Base-by-base conservation (phyloP, 768 basidiomycete genomes). In the Mycena olivaceomarginata region DNA sequence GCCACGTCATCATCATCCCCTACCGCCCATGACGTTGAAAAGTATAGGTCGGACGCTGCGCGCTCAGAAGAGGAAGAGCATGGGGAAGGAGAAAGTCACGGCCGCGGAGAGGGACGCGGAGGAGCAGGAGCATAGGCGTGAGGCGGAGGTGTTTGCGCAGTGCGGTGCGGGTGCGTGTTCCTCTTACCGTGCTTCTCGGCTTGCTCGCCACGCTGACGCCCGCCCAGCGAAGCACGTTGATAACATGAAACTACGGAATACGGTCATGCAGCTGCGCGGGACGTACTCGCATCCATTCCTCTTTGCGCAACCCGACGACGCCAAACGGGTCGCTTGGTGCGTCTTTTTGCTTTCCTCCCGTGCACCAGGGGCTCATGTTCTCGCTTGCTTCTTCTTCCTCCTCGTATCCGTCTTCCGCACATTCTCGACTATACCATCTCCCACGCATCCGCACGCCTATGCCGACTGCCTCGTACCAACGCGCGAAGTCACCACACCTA, bases 221-320 rank as follows among this genome's bases (percentile, higher is more conserved):
- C 31, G 2, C 31, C 31, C 97, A 31, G 31, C 31, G 31, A 31
- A 31, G 31, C 31, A 31, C 31, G 4, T 31, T 31, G 31, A 31
- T 31, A 97, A 96, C 83, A 94, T 97, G 95, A 93, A 93, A 67
- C 90, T 99, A 18, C 97, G 99, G 83, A 99, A 99, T 82, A 91
- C 93, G 11, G 93, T 99, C 74, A 99, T 99, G 98, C 98, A 99
- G 83, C 90, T 99, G 6, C 95, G 98, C 70, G 99, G 99, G 89
- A 96, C 97, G 2, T 97, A 96, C 87, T 97, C 95, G 16, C 97
- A 99, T 85, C 97, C 97, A 0, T 96, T 95, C 88, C 86, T 97
- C 7, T 98, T 98, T 82, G 93, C 68, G 39, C 72, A 64, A 2
- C 25, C 41, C 53, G 77, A 67, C 46, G 72, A 70, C 63, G 76